Conservation (phyloP, 2,329 filamentous ascomycete species). For the Calonectria ilicicola region DNA sequence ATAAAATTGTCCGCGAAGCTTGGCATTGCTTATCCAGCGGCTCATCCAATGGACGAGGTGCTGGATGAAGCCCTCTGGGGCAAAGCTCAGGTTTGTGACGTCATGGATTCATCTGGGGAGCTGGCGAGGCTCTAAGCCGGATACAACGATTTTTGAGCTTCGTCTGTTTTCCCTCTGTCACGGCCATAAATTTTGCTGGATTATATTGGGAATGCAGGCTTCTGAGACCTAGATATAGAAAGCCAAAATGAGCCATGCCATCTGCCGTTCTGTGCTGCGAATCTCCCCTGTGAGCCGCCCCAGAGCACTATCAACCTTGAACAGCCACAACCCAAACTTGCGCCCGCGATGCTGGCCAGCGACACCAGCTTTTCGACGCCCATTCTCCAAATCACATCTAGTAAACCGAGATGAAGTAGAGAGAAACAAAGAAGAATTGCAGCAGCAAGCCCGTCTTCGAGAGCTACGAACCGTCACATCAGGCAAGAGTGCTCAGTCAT, state of each 20-base stretch:
- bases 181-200: neutral
- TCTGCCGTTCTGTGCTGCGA: constrained; percentile 33
- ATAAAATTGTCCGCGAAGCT: neutral
- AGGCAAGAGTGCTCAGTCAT: constrained; percentile 37
- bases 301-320: constrained; percentile 7
- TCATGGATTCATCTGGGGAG: constrained; percentile 17
- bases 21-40: neutral
- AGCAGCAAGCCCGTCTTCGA: constrained; percentile 36
- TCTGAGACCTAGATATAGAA: neutral
- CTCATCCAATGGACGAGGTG: constrained; percentile 10
- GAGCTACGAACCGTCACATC: constrained; percentile 35
- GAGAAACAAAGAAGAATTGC: constrained; percentile 26
- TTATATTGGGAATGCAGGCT: neutral
- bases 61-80: constrained; percentile 17
- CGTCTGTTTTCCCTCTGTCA: neutral
- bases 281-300: constrained; percentile 28
- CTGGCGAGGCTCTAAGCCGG: neutral
- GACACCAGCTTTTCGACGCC: constrained; percentile 18
- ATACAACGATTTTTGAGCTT: neutral
- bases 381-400: constrained; percentile 36
- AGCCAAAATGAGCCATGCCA: constrained; percentile 33
- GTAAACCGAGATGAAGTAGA: constrained; percentile 25
- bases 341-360: constrained; percentile 11
- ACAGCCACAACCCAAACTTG: constrained; percentile 10
- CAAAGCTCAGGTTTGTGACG: constrained; percentile 16